Evolutionary conservation across 2,329 filamentous ascomycete genomes (phyloP), one percentile per base, ranked within the genome.

Genomic region (Neonectria faginata): DNA sequence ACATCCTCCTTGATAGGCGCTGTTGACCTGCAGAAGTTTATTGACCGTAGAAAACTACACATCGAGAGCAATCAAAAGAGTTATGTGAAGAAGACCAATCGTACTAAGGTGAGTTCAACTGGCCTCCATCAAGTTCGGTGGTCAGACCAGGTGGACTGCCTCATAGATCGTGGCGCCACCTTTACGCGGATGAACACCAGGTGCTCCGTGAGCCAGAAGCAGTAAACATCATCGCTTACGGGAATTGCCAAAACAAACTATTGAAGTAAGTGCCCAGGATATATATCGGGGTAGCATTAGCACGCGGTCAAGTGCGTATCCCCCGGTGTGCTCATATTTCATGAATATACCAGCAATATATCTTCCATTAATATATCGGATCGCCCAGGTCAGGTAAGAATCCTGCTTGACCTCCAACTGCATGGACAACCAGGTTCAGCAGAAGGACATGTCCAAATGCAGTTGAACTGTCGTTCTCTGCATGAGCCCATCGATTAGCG

Each of bases 321-420:
- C 20, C 3, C 52, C 41, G 25, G 53, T 18, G 9, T 27, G 20
- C 47, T 31, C 16, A 50, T 5, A 39, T 39, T 39, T 39, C 14
- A 39, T 39, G 9, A 39, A 39, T 52, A 36, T 52, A n/a, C 7
- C 6, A 39, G 14, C 14, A 39, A 6, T 39, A 39, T 39, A n/a
- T 31, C 16, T 50, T 50, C 12, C n/a, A 47, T 27, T 12, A 56
- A 44, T 47, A 45, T 56, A 47, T 56, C 41, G 53, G 22, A 41
- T 44, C 18, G n/a, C 16, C 25, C 18, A n/a, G 18, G 41, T 42
- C 27, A 25, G 29, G 41, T 42, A 31, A 5, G n/a, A 20, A 31
- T 31, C 25, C 39, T 47, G 1, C 41, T 29, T 25, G 53, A 36
- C 47, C 25, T 18, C 41, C 16, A 33, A 10, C 3, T 4, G 12